A percentile compares a stretch with the other conserved stretches of the same genome.
phyloP scores from a whole-genome alignment of 2,329 filamentous ascomycete species.

The Mycogone perniciosa region DNA sequence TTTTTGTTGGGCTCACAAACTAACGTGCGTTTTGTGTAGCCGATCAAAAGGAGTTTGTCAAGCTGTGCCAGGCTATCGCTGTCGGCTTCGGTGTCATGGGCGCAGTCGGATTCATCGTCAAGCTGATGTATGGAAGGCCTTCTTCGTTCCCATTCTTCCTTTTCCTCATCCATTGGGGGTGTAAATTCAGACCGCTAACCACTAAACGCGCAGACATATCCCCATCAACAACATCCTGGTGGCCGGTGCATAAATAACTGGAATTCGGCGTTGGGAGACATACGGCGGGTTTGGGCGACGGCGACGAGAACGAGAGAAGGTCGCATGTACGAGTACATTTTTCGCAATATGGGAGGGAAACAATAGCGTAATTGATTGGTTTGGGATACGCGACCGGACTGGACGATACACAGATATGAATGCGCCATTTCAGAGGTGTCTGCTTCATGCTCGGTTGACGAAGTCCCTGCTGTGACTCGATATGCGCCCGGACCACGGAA shows the following conservation, averaged over 20 bases:
- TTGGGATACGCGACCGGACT: slow-evolving; percentile 1
- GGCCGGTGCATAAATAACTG: slow-evolving; percentile 49
- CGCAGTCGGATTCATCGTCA: slow-evolving; percentile 63
- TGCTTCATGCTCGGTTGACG: too few relatives aligned
- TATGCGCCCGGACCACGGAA: too few relatives aligned
- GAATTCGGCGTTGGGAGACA: slow-evolving; percentile 7
- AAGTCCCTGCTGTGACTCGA: too few relatives aligned
- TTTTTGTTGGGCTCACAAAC: slow-evolving; percentile 1
- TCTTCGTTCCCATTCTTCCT: background rate
- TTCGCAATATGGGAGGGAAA: slow-evolving; percentile 7
- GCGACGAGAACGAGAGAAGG: background rate
- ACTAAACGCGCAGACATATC: slow-evolving; percentile 49
- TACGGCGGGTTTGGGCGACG: background rate
- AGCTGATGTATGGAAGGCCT: slow-evolving; percentile 48
- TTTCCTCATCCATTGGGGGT: background rate
- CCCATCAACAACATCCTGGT: slow-evolving; percentile 66
- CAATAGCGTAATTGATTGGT: slow-evolving; percentile 10
- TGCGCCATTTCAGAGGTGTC: too few relatives aligned
- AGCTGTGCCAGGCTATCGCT: slow-evolving; percentile 54
- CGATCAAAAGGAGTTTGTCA: slow-evolving; percentile 38
- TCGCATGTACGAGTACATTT: slow-evolving; percentile 4
- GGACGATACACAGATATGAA: too few relatives aligned
- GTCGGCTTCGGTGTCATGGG: slow-evolving; percentile 67
- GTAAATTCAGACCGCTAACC: slow-evolving; percentile 1
- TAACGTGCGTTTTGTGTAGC: slow-evolving; percentile 20